phyloP scores from a whole-genome alignment of 2,329 filamentous ascomycete species.

The Teratosphaeria viscida region DNA sequence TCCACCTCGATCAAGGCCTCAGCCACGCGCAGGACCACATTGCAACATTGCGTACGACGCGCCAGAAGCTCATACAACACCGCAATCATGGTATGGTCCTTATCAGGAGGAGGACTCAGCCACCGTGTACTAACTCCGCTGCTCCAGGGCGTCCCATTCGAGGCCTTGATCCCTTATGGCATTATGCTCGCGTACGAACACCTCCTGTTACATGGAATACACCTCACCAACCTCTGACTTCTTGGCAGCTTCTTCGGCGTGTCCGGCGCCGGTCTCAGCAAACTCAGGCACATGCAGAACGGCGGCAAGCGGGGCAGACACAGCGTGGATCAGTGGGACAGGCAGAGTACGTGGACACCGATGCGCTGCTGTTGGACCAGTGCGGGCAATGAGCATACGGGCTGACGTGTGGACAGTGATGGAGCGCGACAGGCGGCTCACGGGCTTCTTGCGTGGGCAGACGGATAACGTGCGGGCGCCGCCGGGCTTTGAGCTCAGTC shows the following conservation, averaged over 20 bases:
- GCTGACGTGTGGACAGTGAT: slow-evolving; percentile 42
- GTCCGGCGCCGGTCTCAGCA: slow-evolving; percentile 47
- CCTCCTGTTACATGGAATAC: not conserved
- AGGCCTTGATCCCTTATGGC: slow-evolving; percentile 24
- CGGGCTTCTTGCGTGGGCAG: slow-evolving; percentile 51
- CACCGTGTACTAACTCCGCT: not conserved
- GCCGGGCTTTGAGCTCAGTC: slow-evolving; percentile 55
- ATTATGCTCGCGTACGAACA: slow-evolving; percentile 4
- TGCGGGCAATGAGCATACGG: not conserved
- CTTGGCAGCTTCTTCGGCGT: slow-evolving; percentile 44
- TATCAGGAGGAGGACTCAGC: not conserved
- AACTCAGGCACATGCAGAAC: slow-evolving; percentile 50
- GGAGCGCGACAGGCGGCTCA: slow-evolving; percentile 54
- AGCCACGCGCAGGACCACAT: not conserved
- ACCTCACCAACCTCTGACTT: not conserved
- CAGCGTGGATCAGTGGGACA: slow-evolving; percentile 54
- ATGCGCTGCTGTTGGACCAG: not conserved
- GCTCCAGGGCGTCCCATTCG: slow-evolving; percentile 55
- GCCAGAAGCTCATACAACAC: not conserved
- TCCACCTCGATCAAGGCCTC: not conserved
- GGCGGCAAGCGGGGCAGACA: slow-evolving; percentile 52
- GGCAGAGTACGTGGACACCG: slow-evolving; percentile 36
- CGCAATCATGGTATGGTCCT: slow-evolving; percentile 5
- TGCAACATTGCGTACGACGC: not conserved
- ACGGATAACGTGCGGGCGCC: slow-evolving; percentile 49